Base-by-base conservation (phyloP, 2,329 filamentous ascomycete genomes). In the Aspergillus terreus region DNA sequence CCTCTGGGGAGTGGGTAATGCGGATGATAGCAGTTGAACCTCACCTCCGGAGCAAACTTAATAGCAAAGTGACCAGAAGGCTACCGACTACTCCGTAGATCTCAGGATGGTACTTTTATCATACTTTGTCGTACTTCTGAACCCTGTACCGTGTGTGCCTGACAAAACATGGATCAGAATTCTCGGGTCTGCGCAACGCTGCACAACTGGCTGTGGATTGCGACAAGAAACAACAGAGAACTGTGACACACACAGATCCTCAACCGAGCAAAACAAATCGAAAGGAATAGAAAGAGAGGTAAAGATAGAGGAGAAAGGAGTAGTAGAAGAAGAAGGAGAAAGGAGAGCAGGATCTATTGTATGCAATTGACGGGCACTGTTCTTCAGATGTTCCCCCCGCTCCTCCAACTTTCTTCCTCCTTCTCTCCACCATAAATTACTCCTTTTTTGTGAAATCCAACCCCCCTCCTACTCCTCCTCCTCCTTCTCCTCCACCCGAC, bases 131-230 rank as follows among this genome's bases (percentile, higher is more conserved):
- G 27, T 11, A 30, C 27, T 30, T 30, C 7, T 9, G 27, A 11
- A 30, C 6, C 6, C 3, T 4, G 46, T 46, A 19, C 19, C 35
- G 44, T 53, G 23, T 30, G 44, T 33, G 6, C 42, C 27, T 11
- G 44, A 42, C 40, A 46, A 33, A 46, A 36, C 15, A 46, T n/a
- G 21, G 23, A 46, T 46, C 44, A 12, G 11, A n/a, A 19, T 25
- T 50, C 27, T 30, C 27, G 27, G 27, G 47, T 47, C 50, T 57
- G 63, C 59, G 58, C 63, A 64, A 59, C 53, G 27, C 27, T 30
- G 27, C 27, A 30, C 27, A 30, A 30, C 27, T 30, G 27, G 27
- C 27, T 30, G 27, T 11, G 27, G 27, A 30, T 30, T 30, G 27
- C 9, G 27, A 30, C 7, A 9, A 30, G 27, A 30, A 30, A 30